Percentiles rank a stretch among this genome's conserved stretches.
Conservation (phyloP, 2,329 filamentous ascomycete genomes). For the Monosporascus sp. region DNA sequence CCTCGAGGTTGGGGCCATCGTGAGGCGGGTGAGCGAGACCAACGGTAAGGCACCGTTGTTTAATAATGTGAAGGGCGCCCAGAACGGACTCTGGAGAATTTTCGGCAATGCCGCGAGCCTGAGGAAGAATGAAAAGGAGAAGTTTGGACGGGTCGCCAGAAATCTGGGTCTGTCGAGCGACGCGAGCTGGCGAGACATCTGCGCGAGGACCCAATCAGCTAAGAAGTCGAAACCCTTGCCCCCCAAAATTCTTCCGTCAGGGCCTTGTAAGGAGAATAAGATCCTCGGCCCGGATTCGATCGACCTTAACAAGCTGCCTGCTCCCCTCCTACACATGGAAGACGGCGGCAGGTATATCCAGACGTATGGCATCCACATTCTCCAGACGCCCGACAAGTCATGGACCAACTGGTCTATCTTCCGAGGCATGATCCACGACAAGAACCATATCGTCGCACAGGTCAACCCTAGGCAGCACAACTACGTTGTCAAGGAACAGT, state of each 20-base stretch:
- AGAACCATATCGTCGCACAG: slow-evolving; percentile 34
- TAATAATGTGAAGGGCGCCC: slow-evolving; percentile 43
- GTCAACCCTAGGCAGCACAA: slow-evolving; percentile 43
- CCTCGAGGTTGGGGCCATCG: slow-evolving; percentile 43
- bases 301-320: slow-evolving; percentile 37
- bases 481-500: slow-evolving; percentile 40
- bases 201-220: slow-evolving; percentile 36
- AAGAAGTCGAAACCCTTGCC: slow-evolving; percentile 26
- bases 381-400: slow-evolving; percentile 37
- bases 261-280: slow-evolving; percentile 39
- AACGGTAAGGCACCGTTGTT: slow-evolving; percentile 45
- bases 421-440: slow-evolving; percentile 41
- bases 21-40: slow-evolving; percentile 38
- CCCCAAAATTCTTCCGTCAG: slow-evolving; percentile 28
- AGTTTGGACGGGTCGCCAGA: slow-evolving; percentile 37
- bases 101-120: slow-evolving; percentile 39
- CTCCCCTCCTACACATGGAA: slow-evolving; percentile 35
- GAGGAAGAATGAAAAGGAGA: slow-evolving; percentile 23
- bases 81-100: slow-evolving; percentile 42
- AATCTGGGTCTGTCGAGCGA: slow-evolving; percentile 36
- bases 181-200: slow-evolving; percentile 31
- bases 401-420: slow-evolving; percentile 46
- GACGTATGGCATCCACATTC: slow-evolving; percentile 44
- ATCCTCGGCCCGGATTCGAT: slow-evolving; percentile 32
- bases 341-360: slow-evolving; percentile 48